phyloP scores from a whole-genome alignment of 345 rosid species.

The Durio zibethinus region DNA sequence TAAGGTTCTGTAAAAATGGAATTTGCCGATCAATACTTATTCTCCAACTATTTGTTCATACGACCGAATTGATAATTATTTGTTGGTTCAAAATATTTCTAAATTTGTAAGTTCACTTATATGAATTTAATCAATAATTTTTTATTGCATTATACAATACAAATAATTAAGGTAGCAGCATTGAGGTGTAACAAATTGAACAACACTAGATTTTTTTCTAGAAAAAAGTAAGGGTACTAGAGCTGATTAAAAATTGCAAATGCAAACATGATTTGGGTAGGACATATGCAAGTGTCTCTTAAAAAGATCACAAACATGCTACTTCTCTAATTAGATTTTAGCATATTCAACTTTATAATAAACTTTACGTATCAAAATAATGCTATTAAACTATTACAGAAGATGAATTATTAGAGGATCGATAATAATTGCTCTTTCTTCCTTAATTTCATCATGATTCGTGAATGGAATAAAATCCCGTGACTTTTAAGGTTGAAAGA shows the following conservation, averaged over 20 bases:
- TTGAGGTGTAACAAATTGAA: neutral
- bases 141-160: neutral
- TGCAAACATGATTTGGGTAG: neutral
- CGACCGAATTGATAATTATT: too few species aligned
- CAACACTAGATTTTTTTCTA: neutral
- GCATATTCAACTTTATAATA: neutral
- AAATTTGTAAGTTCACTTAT: neutral
- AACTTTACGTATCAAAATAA: neutral
- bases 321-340: neutral
- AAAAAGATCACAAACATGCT: neutral
- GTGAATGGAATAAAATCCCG: neutral
- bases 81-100: too few species aligned
- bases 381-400: neutral
- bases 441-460: neutral
- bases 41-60: too few species aligned
- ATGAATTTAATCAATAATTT: neutral
- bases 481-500: neutral
- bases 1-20: too few species aligned
- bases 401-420: neutral
- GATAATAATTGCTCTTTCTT: neutral
- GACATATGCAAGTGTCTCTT: neutral
- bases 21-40: too few species aligned
- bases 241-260: neutral
- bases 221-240: neutral
- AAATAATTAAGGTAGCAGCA: neutral